These are phyloP conservation scores for Xanthoconium stramineum DNA, from an alignment of 768 basidiomycete species.

Conservation along the genomic window DNA sequence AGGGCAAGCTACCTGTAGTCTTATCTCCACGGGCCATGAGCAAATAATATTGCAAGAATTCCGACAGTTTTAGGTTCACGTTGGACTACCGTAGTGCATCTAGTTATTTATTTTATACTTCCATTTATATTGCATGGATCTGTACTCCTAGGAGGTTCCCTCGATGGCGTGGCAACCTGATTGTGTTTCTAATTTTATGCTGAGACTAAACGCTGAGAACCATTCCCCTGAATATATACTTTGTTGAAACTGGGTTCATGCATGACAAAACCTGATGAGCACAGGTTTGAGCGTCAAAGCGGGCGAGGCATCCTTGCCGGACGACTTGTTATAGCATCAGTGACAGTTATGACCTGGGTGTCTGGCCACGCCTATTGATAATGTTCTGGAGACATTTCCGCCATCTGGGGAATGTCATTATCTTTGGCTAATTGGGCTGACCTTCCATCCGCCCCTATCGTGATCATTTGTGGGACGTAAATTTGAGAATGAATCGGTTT, in stretches of 20 bases:
- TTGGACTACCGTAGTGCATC: slow-evolving; percentile 25
- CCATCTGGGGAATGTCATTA: slow-evolving; percentile 13
- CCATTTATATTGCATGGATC: slow-evolving; percentile 7
- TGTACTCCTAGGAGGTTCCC: slow-evolving; percentile 17
- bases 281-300: slow-evolving; percentile 2
- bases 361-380: background rate
- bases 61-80: slow-evolving; percentile 9
- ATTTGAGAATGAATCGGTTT: slow-evolving; percentile 21
- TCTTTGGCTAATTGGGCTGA: slow-evolving; percentile 1
- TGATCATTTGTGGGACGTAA: slow-evolving; percentile 10
- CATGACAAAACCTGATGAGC: background rate
- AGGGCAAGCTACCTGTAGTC: slow-evolving; percentile 33
- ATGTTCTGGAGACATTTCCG: slow-evolving; percentile 19
- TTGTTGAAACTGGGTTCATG: background rate
- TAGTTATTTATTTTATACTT: slow-evolving; percentile 20
- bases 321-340: background rate
- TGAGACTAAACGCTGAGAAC: background rate
- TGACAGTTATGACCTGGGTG: background rate
- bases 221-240: slow-evolving; percentile 8
- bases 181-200: slow-evolving; percentile 3
- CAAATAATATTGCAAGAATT: slow-evolving; percentile 16
- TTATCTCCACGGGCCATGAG: slow-evolving; percentile 31
- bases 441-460: slow-evolving; percentile 28
- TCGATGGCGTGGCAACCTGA: slow-evolving; percentile 8
- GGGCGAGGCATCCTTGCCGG: background rate